phyloP scores from a whole-genome alignment of 495 filamentous ascomycete species.

The Glarea lozoyensis region DNA sequence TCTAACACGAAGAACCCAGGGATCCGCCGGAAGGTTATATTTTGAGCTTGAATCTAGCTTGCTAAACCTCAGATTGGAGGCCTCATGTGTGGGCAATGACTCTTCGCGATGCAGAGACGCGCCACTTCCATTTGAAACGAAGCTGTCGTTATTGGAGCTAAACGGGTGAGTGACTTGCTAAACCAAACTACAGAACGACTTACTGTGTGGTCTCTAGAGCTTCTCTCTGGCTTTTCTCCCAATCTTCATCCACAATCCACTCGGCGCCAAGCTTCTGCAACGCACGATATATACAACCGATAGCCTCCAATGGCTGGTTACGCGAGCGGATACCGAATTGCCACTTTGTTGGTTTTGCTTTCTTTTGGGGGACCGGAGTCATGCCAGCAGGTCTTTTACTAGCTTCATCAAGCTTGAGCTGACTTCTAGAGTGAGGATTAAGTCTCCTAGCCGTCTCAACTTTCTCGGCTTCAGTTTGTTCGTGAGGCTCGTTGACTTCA shows the following conservation, averaged over 20 bases:
- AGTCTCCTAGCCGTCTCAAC: slow-evolving; percentile 65
- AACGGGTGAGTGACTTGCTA: no score
- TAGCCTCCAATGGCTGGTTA: slow-evolving; percentile 87
- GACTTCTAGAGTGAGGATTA: slow-evolving; percentile 65
- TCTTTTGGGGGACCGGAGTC: slow-evolving; percentile 54
- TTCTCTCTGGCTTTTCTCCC: slow-evolving; percentile 17
- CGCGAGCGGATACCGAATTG: slow-evolving; percentile 94
- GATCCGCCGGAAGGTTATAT: slow-evolving; percentile 81
- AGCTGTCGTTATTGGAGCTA: slow-evolving; percentile 18
- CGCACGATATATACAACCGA: slow-evolving; percentile 88
- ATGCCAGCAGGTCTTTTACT: slow-evolving; percentile 57
- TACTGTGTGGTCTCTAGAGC: no score
- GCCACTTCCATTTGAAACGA: slow-evolving; percentile 18
- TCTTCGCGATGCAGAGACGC: slow-evolving; percentile 23
- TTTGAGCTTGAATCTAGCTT: slow-evolving; percentile 28
- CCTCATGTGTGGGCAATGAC: slow-evolving; percentile 22
- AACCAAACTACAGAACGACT: no score
- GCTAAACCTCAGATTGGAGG: slow-evolving; percentile 11
- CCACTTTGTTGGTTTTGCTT: slow-evolving; percentile 70
- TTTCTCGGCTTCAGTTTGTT: slow-evolving; percentile 61
- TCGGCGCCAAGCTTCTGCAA: slow-evolving; percentile 77
- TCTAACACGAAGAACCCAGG: slow-evolving; percentile 89
- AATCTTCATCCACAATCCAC: slow-evolving; percentile 62
- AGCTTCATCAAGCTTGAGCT: slow-evolving; percentile 49
- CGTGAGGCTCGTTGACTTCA: slow-evolving; percentile 40